Evolutionary conservation across 2,329 filamentous ascomycete species (phyloP).

Genomic region (Diaporthe citrichinensis): DNA sequence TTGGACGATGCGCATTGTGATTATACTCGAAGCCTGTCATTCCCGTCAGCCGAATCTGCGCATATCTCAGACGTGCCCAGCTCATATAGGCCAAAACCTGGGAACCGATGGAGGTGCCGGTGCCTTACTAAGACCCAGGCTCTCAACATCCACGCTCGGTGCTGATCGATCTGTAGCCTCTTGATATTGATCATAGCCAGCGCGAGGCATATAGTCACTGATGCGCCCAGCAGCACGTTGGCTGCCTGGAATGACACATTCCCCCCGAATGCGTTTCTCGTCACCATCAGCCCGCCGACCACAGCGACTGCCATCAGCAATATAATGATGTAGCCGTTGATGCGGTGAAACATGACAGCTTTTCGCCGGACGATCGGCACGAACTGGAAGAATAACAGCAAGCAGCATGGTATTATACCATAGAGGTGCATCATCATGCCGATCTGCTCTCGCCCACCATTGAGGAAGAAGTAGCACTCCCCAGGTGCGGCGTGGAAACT

Average conservation of each 20-base stretch:
- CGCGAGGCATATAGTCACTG: constrained; percentile 58
- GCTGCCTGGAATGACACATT: constrained; percentile 62
- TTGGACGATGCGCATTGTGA: constrained; percentile 66
- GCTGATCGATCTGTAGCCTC: constrained; percentile 72
- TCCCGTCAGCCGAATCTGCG: background rate
- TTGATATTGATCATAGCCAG: constrained; percentile 71
- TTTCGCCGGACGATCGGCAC: constrained; percentile 62
- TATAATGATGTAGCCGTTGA: constrained; percentile 71
- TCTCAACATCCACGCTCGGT: constrained; percentile 75
- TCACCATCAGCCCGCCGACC: constrained; percentile 67
- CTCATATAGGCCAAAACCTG: no score
- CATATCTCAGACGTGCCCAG: background rate
- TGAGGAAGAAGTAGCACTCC: constrained; percentile 41
- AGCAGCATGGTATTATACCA: constrained; percentile 59
- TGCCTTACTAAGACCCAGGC: constrained; percentile 61
- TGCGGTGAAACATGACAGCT: constrained; percentile 67
- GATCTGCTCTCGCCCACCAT: constrained; percentile 46
- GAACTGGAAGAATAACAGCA: constrained; percentile 64
- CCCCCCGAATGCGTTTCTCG: constrained; percentile 67
- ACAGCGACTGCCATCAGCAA: constrained; percentile 62
- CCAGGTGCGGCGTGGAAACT: constrained; percentile 40
- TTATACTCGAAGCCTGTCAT: constrained; percentile 61
- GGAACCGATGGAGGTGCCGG: background rate
- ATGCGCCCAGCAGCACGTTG: constrained; percentile 59
- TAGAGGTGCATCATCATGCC: constrained; percentile 63